Evolutionary conservation across 1,284 basidiomycete genomes (phyloP), one percentile per base, ranked within the genome.

Genomic region (Malassezia sympodialis): DNA sequence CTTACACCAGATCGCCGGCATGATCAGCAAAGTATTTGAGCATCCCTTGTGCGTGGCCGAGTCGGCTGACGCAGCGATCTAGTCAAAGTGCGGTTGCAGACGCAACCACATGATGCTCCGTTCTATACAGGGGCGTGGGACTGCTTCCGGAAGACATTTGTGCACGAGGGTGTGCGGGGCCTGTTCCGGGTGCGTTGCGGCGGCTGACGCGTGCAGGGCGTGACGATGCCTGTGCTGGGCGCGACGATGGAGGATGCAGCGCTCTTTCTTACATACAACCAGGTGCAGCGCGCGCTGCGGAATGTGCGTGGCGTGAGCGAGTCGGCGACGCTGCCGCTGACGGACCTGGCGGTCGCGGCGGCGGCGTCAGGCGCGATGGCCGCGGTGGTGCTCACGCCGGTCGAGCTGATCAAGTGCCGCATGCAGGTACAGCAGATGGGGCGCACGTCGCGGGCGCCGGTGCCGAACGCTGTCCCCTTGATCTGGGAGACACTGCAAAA

Each of bases 401-500:
- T 91, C 60, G 89, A 93, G 75, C 83, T 90, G 53, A 82, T 93
- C 65, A 93, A 93, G 78, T 91, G 88, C 76, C 86, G 88, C 70
- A 90, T 91, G 88, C 93, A 93, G 78, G 88, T 91, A 3, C 88
- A 91, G 76, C 87, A 89, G 82, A 80, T 88, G 35, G 77, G 78
- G 78, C 42, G 12, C 11, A 8, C 15, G n/a, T 30, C 8, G 8
- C 17, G 5, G 2, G 27, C 43, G 19, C 28, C 48, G 3, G 11
- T n/a, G 12, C 31, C 42, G 3, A 34, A 30, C 8, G 49, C 89
- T 1, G 69, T 88, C 17, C 76, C 81, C 10, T 80, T 94, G 51
- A 76, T 90, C 55, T 77, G 78, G 14, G 79, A 80, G 39, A 82
- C 84, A 26, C 67, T 91, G 28, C 81, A 80, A 42, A 78, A 78